Evolutionary conservation across 2,329 filamentous ascomycete species (phyloP).

Genomic region (Neopestalotiopsis rosae): DNA sequence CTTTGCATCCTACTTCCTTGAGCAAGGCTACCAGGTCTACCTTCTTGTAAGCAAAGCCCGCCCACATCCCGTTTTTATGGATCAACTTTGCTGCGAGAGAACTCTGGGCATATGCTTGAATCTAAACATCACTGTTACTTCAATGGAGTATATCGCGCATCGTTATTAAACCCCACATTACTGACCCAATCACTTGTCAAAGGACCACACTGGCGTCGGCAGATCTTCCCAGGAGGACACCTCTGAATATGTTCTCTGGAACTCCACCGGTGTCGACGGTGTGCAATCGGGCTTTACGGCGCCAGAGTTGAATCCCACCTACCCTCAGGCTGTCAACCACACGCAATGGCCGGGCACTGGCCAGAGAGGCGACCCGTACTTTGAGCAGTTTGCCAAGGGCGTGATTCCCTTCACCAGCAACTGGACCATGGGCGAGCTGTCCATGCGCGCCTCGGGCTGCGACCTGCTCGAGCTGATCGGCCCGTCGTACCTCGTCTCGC

Average conservation of each 20-base stretch:
- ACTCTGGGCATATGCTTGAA: not conserved
- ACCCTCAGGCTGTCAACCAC: conserved; percentile 38
- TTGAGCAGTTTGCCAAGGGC: conserved; percentile 53
- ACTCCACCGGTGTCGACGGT: conserved; percentile 31
- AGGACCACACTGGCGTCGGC: conserved; percentile 41
- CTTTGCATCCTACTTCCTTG: conserved; percentile 47
- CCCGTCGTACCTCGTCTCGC: conserved; percentile 36
- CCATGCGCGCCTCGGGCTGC: conserved; percentile 31
- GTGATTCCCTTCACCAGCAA: conserved; percentile 41
- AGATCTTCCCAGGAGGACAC: conserved; percentile 36
- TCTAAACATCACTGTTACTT: not conserved
- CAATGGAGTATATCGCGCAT: not conserved
- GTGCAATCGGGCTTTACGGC: conserved; percentile 33
- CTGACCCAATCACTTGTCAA: not conserved
- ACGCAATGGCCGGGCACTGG: conserved; percentile 40
- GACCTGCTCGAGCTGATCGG: conserved; percentile 29
- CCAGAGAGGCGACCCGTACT: conserved; percentile 46
- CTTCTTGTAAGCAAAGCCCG: conserved; percentile 29
- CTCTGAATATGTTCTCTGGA: conserved; percentile 33
- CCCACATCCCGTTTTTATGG: no score
- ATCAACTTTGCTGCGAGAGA: not conserved
- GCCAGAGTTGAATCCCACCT: conserved; percentile 30
- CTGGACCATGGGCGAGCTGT: conserved; percentile 25
- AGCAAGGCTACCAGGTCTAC: conserved; percentile 45
- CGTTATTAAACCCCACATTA: not conserved